phyloP scores from a whole-genome alignment of 2,329 filamentous ascomycete genomes.

The Xylariales sp. region DNA sequence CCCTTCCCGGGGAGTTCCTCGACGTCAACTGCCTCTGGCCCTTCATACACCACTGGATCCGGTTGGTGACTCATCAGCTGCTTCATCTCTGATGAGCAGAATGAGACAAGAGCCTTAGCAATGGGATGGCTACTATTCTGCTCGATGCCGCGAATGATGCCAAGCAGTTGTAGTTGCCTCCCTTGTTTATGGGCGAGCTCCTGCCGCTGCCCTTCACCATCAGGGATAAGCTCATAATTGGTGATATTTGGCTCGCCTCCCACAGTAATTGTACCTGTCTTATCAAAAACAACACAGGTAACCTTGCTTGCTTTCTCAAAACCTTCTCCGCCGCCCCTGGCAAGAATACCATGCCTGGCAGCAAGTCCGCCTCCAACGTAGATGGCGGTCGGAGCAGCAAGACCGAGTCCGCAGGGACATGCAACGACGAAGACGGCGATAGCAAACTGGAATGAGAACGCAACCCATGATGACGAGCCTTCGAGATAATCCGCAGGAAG shows the following conservation, averaged over 20 bases:
- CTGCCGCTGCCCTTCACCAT: conserved; percentile 17
- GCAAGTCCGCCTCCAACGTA: conserved; percentile 79
- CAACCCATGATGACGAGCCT: conserved; percentile 55
- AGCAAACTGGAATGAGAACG: conserved; percentile 75
- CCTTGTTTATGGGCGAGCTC: conserved; percentile 8
- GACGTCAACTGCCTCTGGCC: no score
- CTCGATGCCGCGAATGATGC: conserved; percentile 56
- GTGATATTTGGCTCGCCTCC: conserved; percentile 68
- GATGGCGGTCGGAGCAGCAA: conserved; percentile 81
- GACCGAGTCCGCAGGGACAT: conserved; percentile 76
- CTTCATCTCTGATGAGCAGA: conserved; percentile 45
- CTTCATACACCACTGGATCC: conserved; percentile 26
- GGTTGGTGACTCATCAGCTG: conserved; percentile 17
- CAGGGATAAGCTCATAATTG: conserved; percentile 40
- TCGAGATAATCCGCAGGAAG: conserved; percentile 55
- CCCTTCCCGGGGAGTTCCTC: conserved; percentile 70
- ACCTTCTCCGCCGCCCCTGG: conserved; percentile 78
- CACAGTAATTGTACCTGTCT: conserved; percentile 78
- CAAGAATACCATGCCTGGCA: conserved; percentile 73
- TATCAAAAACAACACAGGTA: conserved; percentile 80
- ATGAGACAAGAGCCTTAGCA: conserved; percentile 63
- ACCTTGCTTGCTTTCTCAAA: conserved; percentile 79
- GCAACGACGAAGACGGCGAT: conserved; percentile 85
- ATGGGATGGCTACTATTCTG: conserved; percentile 71
- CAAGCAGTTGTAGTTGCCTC: conserved; percentile 24